These are phyloP conservation scores for Gymnopus androsaceus DNA, from an alignment of 1,284 basidiomycete genomes.

Conservation along the genomic window DNA sequence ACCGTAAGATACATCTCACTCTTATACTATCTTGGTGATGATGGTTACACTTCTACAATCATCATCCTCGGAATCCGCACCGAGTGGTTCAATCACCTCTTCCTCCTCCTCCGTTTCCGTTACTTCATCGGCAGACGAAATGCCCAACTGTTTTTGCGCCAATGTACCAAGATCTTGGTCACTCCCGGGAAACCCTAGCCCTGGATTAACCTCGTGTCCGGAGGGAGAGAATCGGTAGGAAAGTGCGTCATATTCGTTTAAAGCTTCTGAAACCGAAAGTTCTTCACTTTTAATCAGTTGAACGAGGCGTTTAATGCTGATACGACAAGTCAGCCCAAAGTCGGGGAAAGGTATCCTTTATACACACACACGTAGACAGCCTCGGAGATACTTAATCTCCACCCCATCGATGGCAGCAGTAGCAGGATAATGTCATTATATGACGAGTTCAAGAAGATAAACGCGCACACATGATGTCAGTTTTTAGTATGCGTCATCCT, in stretches of 20 bases:
- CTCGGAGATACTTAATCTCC: too few species aligned
- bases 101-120: constrained; percentile 27
- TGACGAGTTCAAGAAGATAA: too few species aligned
- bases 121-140: constrained; percentile 16
- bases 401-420: too few species aligned
- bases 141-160: constrained; percentile 23
- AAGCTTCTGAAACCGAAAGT: constrained; percentile 27
- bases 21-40: background rate
- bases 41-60: constrained; percentile 58
- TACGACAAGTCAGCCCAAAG: background rate
- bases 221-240: constrained; percentile 14
- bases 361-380: constrained; percentile 50
- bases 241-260: constrained; percentile 44
- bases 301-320: constrained; percentile 71
- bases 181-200: background rate
- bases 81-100: constrained; percentile 23
- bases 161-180: constrained; percentile 17
- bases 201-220: background rate
- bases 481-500: too few species aligned
- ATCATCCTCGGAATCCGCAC: constrained; percentile 43
- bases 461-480: too few species aligned
- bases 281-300: constrained; percentile 75
- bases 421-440: too few species aligned
- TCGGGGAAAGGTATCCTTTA: background rate
- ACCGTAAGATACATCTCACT: background rate